These are phyloP conservation scores for Penicillium coffeae DNA, from an alignment of 495 filamentous ascomycete species.

Conservation along the genomic window DNA sequence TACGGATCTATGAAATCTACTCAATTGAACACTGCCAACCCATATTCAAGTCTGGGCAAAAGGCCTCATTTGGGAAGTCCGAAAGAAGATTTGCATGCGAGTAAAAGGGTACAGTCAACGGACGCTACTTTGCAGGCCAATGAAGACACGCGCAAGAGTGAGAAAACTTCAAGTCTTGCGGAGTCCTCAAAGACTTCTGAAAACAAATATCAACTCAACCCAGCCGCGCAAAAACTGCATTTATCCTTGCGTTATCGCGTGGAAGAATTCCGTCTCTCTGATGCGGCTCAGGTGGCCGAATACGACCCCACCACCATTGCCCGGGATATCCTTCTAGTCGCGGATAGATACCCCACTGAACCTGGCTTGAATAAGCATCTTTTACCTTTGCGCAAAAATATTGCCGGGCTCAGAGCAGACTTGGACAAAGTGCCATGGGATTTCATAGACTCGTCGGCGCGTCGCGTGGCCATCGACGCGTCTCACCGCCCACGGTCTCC, in stretches of 20 bases:
- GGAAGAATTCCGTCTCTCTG: slow-evolving; percentile 39
- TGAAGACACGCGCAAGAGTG: no score
- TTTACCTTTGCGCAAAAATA: slow-evolving; percentile 34
- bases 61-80: no score
- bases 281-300: slow-evolving; percentile 37
- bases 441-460: slow-evolving; percentile 46
- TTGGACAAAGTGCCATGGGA: slow-evolving; percentile 68
- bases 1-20: no score
- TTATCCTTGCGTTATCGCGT: slow-evolving; percentile 27
- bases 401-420: slow-evolving; percentile 36
- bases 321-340: slow-evolving; percentile 58
- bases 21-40: no score
- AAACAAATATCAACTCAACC: neutral
- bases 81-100: no score
- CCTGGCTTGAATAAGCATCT: slow-evolving; percentile 58
- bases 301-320: slow-evolving; percentile 65
- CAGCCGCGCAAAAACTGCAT: neutral
- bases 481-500: neutral
- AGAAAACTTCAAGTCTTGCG: no score
- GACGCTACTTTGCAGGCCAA: no score
- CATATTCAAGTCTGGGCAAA: no score
- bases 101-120: no score
- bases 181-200: no score
- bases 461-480: neutral
- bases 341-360: slow-evolving; percentile 57